Base-by-base conservation (phyloP, 202 grass and related monocot genomes). In the Panicum virgatum region DNA sequence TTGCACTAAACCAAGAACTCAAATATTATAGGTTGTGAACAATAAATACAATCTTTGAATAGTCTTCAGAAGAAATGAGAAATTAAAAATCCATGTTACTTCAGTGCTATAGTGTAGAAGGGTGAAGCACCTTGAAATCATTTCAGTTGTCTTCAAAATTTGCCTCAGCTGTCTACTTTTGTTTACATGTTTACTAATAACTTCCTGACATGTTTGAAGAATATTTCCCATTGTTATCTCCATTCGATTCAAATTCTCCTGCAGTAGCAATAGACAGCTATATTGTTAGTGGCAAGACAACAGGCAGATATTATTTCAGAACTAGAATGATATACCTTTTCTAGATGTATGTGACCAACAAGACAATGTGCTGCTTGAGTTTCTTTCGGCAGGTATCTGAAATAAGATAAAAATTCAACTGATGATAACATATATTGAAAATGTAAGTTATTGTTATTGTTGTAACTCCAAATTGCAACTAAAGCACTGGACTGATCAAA, bases 301-400 rank as follows among this genome's bases (percentile, higher is more conserved):
- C 32, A 52, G 18, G n/a, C 42, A 23, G 40, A 69, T 44, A 43
- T 34, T 37, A 56, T 82, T 79, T 47, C 5, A 60, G 73, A 71
- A 81, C 71, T 54, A 82, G 59, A 80, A 83, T 43, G 37, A 40
- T 61, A 43, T 42, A 97, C 94, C 94, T 97, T 85, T 47, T 97
- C 81, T 83, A 97, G 70, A 81, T 92, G 88, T 77, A 97, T 86
- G 83, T 97, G 91, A 51, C 94, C 89, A 80, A 94, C 85, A 76
- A 97, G 87, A 65, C 85, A 77, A 82, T 83, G 81, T 72, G 85
- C 65, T 75, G 83, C 64, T 88, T 87, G 74, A 70, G 75, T 82
- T 66, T n/a, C 90, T 82, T 87, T 72, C 9, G 77, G 85, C n/a
- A 83, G 89, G 66, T 92, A 89, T 74, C 91, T 94, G 66, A 85